Conservation (phyloP, 768 basidiomycete genomes). For the Boletus rubropictus region DNA sequence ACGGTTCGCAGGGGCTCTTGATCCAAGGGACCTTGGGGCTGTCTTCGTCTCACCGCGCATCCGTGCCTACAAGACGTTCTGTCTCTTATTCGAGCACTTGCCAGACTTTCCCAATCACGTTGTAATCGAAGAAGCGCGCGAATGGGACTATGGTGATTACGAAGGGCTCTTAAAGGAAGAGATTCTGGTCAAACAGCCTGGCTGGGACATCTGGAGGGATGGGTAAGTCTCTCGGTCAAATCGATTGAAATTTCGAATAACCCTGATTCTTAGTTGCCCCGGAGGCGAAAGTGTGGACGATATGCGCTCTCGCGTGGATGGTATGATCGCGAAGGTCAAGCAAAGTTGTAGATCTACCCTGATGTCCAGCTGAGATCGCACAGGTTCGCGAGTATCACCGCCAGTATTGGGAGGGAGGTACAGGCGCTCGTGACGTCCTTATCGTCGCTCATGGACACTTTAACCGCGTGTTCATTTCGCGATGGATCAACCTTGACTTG, state of each 20-base stretch:
- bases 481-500: constrained; percentile 74
- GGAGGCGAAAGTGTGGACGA: constrained; percentile 80
- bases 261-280: constrained; percentile 55
- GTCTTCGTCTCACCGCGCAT: constrained; percentile 82
- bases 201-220: constrained; percentile 83
- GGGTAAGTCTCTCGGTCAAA: constrained; percentile 43
- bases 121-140: constrained; percentile 61
- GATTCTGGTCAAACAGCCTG: constrained; percentile 53
- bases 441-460: constrained; percentile 89
- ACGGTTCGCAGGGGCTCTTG: constrained; percentile 53
- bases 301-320: constrained; percentile 76
- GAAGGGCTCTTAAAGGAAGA: constrained; percentile 81
- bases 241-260: not conserved
- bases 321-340: constrained; percentile 61
- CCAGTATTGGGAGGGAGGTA: constrained; percentile 60
- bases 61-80: constrained; percentile 82
- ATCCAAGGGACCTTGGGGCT: constrained; percentile 70
- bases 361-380: constrained; percentile 4
- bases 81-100: constrained; percentile 62
- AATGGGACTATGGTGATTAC: constrained; percentile 93
- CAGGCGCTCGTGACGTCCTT: constrained; percentile 69
- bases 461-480: constrained; percentile 68
- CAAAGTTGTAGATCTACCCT: constrained; percentile 4
- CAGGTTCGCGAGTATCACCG: constrained; percentile 72
- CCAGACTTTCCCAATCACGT: constrained; percentile 45